Base-by-base conservation (phyloP, 768 basidiomycete genomes). In the Suillus clintonianus region DNA sequence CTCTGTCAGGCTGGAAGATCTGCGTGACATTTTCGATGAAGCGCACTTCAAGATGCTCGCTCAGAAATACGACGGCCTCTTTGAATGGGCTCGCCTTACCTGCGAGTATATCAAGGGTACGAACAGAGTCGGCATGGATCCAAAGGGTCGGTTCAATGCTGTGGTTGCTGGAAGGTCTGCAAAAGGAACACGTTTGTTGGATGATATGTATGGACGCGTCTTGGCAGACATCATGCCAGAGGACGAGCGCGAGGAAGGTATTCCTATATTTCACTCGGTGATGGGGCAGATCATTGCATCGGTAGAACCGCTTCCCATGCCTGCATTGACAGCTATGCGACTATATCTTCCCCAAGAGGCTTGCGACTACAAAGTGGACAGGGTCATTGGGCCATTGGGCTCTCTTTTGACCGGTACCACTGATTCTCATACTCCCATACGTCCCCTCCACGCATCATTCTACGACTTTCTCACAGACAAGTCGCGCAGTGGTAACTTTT, bases 361-460 rank as follows among this genome's bases (percentile, higher is more conserved):
- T 27, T 27, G 27, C 27, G 27, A 27, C 4, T 27, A 55, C 15
- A 2, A 13, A 0, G 42, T 62, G n/a, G 15, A 24, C 0, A 0
- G 6, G 19, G 41, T 58, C 11, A 9, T 69, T 3, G 11, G 32
- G 17, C 17, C n/a, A 5, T 5, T 64, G 30, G 60, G 54, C 8
- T 39, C 63, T 11, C n/a, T 64, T 48, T 0, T 70, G 32, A 55
- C 53, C 17, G 59, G 64, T 22, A 43, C 15, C 0, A 3, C 32
- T 4, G 56, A 45, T 30, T 34, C 6, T 13, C 27, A 34, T 14
- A 62, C 32, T 13, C 58, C 63, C 5, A 61, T 72, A 39, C 58
- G 53, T 10, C 60, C 68, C 19, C 62, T 74, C 10, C 74, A 75
- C 43, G 45, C 70, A 11, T 76, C 74, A 0, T 72, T 76, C 64